phyloP scores from a whole-genome alignment of 2,329 filamentous ascomycete genomes.

The Neonectria neomacrospora region DNA sequence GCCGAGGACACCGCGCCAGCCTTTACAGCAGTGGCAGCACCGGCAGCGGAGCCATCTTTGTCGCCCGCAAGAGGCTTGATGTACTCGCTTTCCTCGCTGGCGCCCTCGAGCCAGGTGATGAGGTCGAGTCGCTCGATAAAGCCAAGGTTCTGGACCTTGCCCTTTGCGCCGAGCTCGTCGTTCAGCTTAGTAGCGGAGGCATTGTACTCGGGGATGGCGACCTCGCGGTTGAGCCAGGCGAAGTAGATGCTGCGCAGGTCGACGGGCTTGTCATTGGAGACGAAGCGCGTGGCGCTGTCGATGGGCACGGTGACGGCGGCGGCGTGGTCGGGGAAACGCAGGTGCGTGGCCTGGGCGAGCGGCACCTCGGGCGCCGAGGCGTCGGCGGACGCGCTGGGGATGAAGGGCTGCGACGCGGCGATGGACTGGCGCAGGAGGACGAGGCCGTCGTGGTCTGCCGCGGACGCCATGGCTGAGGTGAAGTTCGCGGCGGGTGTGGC shows the following conservation, averaged over 20 bases:
- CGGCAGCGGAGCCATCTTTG: slow-evolving; percentile 55
- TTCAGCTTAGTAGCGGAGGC: slow-evolving; percentile 83
- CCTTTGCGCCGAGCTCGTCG: slow-evolving; percentile 74
- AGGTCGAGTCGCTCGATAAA: slow-evolving; percentile 94
- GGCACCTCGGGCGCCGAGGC: slow-evolving; percentile 69
- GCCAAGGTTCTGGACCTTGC: slow-evolving; percentile 84
- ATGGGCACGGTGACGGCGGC: slow-evolving; percentile 73
- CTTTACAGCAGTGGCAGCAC: slow-evolving; percentile 52
- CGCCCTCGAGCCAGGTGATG: slow-evolving; percentile 92
- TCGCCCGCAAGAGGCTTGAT: slow-evolving; percentile 85
- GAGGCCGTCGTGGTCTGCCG: slow-evolving; percentile 77
- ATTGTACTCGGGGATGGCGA: slow-evolving; percentile 91
- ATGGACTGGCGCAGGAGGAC: slow-evolving; percentile 87
- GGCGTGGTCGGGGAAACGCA: slow-evolving; percentile 74
- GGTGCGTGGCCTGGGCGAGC: slow-evolving; percentile 80
- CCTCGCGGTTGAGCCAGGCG: slow-evolving; percentile 93
- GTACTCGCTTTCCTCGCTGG: slow-evolving; percentile 90
- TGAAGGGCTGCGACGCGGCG: slow-evolving; percentile 73
- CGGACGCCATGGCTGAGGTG: slow-evolving; percentile 61
- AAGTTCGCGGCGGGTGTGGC: slow-evolving; percentile 13
- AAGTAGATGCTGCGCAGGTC: slow-evolving; percentile 96
- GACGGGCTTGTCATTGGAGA: slow-evolving; percentile 78
- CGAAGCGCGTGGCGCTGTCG: slow-evolving; percentile 83
- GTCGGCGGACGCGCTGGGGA: slow-evolving; percentile 78
- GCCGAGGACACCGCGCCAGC: slow-evolving; percentile 56